Base-by-base conservation (phyloP, 805 yeast species). In the Hanseniaspora pseudoguilliermondii region DNA sequence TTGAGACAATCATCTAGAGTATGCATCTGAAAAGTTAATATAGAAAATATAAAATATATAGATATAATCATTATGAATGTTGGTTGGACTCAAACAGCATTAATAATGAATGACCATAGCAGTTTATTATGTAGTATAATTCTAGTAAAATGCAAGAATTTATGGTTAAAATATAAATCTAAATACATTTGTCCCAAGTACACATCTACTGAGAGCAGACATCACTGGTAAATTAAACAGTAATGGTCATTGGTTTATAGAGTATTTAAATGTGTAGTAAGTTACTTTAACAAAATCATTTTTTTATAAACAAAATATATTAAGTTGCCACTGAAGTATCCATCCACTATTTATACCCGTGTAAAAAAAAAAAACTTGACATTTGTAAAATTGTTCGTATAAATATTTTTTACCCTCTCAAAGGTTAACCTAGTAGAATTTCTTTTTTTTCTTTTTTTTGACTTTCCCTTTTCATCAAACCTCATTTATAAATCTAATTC, bases 81-180 rank as follows among this genome's bases (percentile, higher is more conserved):
- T 29, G n/a, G 9, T 27, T 44, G 47, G 9, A 44, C 47, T 44
- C 47, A 44, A 27, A 18, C 29, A 43, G 38, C 18, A 18, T 36
- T 38, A 23, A 43, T 34, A n/a, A 25, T 35, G 39, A 47, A 47
- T 52, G 55, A 39, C 34, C 55, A 52, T 52, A 44, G 35, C 38
- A 52, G 47, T 29, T 44, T 52, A 53, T 53, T 53, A 53, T 44
- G 32, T 29, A 41, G 56, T 53, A 53, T 53, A 44, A 53, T 53
- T 53, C 56, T 53, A 53, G 56, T 53, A 53, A 53, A 53, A 53
- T 38, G 56, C 56, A 53, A 53, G 56, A 53, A 53, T 53, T 46
- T 32, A 53, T 53, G 50, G 46, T 29, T 46, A 53, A 53, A 53
- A 44, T 36, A 42, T 46, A 46, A 46, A 53, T 53, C 50, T 44